Base-by-base conservation (phyloP, 495 filamentous ascomycete genomes). In the Neurospora sp. region DNA sequence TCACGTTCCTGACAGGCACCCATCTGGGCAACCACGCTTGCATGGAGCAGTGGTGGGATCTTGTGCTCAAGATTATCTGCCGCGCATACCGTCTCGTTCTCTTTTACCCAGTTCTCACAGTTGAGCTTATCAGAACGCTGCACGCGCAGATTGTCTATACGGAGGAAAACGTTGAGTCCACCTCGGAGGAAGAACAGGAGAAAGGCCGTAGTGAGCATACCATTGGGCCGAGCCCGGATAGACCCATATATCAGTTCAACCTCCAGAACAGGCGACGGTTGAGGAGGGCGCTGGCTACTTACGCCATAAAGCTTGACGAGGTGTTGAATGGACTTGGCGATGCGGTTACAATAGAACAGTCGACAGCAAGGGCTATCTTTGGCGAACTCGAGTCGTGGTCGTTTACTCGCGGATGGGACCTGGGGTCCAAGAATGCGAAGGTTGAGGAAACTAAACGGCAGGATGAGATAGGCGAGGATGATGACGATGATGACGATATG, bases 401-500 rank as follows among this genome's bases (percentile, higher is more conserved):
- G 0, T 80, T 79, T 80, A 76, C 76, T 53, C 77, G 78, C 18
- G 82, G 81, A 1, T 87, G 86, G 86, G 85, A 87, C 40, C 65
- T 88, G 39, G 70, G 80, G 5, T 20, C n/a, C 37, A 12, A 65
- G 31, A 53, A 73, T 39, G 53, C 18, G 16, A 35, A 39, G 20
- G 70, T 41, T 10, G 42, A 16, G n/a, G 44, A 38, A 11, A 18
- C 68, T 18, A 77, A 82, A 39, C 80, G 80, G 39, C 73, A 82
- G 48, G 79, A 78, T 81, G 93, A 93, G 78, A 92, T 93, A 76
- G 91, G 90, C 31, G 93, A 94, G 79, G 82, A 89, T 76, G 89
- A 97, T 18, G 90, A 94, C 72, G 86, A 96, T 77, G 93, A 97
- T 20, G 95, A 97, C 78, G 94, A 94, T 84, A 90, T 92, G 73